Evolutionary conservation across 805 yeast species (phyloP).

Genomic region (Myxozyma nipponensis): DNA sequence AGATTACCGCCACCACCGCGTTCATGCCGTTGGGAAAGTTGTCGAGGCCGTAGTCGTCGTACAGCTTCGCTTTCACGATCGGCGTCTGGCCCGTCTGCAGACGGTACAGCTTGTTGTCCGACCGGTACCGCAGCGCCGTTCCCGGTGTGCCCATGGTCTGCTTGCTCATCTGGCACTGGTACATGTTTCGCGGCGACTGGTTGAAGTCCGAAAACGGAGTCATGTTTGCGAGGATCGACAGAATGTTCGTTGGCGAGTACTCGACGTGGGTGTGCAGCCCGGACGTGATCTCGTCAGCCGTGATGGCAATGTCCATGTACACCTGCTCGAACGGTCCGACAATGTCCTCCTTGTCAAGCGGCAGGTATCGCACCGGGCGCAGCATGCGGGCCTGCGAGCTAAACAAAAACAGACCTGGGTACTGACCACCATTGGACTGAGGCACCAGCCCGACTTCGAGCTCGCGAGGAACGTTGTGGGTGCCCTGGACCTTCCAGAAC

Average conservation of each 20-base stretch:
- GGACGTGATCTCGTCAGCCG: conserved; percentile 81
- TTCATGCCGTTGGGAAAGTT: conserved; percentile 97
- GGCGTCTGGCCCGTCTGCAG: conserved; percentile 96
- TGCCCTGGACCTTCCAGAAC: conserved; percentile 85
- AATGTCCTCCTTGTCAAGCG: conserved; percentile 75
- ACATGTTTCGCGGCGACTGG: conserved; percentile 99
- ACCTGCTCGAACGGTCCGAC: conserved; percentile 98
- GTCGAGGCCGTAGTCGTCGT: conserved; percentile 96
- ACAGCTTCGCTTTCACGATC: conserved; percentile 86
- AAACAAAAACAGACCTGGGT: conserved; percentile 89
- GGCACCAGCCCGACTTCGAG: conserved; percentile 95
- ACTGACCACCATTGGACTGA: conserved; percentile 92
- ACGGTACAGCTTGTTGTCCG: conserved; percentile 90
- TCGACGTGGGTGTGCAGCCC: conserved; percentile 90
- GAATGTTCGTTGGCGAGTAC: conserved; percentile 87
- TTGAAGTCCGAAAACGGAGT: conserved; percentile 98
- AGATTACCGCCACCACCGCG: conserved; percentile 97
- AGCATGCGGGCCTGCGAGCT: conserved; percentile 93
- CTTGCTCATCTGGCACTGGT: conserved; percentile 99
- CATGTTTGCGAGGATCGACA: conserved; percentile 91
- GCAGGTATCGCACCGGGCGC: conserved; percentile 91
- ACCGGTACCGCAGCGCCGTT: conserved; percentile 85
- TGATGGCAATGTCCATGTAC: conserved; percentile 92
- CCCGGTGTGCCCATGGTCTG: conserved; percentile 99
- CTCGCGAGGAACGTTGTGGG: conserved; percentile 72